Evolutionary conservation across 2,329 filamentous ascomycete species (phyloP), one percentile per base, ranked within the genome.

Genomic region (Zymoseptoria passerinii): DNA sequence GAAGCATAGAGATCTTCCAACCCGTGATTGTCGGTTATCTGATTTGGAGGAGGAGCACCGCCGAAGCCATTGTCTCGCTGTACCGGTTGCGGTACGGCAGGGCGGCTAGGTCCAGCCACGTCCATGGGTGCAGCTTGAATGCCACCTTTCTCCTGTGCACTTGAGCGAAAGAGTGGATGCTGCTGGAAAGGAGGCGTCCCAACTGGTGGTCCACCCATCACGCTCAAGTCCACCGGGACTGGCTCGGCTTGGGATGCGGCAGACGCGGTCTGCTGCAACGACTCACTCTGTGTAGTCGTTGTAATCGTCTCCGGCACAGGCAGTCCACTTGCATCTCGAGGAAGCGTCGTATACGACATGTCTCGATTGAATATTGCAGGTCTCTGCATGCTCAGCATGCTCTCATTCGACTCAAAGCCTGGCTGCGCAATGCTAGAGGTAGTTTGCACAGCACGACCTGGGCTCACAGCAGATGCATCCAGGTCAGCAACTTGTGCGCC

Each of bases 281-380:
- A 52, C 3, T 5, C 23, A 27, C 2, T 28, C 23, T 53, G 53
- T 10, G 53, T 23, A 7, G 40, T 50, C 5, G 62, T 65, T 8
- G 58, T 55, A 13, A 65, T 63, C 20, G 55, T 44, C 50, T 67
- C 64, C 18, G 58, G 59, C 10, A 61, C 48, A 23, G 51, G 63
- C 8, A 60, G 51, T 6, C 63, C 68, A 27, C 27, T 48, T 18
- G 54, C 48, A 53, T 69, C 66, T 28, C 63, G 54, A 35, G 61
- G 58, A 23, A 67, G 58, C n/a, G 63, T 63, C 58, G 66, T 58
- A 52, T 68, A 71, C 3, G 69, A 69, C 58, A 70, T 60, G 2
- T 67, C 63, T 8, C 70, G 67, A 20, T 67, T 65, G 2, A 55
- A 18, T 28, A 52, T 56, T 5, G 23, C 55, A 2, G 58, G 52